Conservation (phyloP, 768 basidiomycete species). For the Suillus tomentosus region DNA sequence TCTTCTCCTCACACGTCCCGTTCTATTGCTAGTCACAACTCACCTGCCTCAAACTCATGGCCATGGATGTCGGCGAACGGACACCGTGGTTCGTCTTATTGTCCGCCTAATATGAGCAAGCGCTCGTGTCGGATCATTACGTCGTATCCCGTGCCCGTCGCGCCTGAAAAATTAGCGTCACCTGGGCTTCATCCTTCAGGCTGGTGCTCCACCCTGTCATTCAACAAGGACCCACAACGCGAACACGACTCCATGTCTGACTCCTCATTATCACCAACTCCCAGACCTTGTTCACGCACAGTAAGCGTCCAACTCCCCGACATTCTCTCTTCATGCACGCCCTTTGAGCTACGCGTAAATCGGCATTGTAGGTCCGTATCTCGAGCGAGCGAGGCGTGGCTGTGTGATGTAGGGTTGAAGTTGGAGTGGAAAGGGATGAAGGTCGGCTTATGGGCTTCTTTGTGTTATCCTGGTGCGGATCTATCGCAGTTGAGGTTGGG, state of each 20-base stretch:
- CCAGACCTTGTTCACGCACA: conserved; percentile 8
- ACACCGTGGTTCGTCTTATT: background rate
- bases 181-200: background rate
- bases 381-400: conserved; percentile 32
- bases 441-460: conserved; percentile 54
- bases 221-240: conserved; percentile 1
- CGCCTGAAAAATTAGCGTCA: background rate
- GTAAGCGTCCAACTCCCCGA: conserved; percentile 35
- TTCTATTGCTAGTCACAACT: too few species aligned
- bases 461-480: conserved; percentile 63
- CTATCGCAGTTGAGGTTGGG: conserved; percentile 54
- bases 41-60: background rate
- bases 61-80: background rate
- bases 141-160: conserved; percentile 5
- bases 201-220: too few species aligned
- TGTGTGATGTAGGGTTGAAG: conserved; percentile 23
- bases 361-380: conserved; percentile 31
- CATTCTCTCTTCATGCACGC: conserved; percentile 25
- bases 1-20: background rate
- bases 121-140: conserved; percentile 3
- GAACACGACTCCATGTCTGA: background rate
- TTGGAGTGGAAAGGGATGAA: conserved; percentile 34
- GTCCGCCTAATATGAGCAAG: background rate
- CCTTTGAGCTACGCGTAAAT: conserved; percentile 31
- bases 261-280: background rate